Base-by-base conservation (phyloP, 352 stramenopile species). In the Pythium chondricola region DNA sequence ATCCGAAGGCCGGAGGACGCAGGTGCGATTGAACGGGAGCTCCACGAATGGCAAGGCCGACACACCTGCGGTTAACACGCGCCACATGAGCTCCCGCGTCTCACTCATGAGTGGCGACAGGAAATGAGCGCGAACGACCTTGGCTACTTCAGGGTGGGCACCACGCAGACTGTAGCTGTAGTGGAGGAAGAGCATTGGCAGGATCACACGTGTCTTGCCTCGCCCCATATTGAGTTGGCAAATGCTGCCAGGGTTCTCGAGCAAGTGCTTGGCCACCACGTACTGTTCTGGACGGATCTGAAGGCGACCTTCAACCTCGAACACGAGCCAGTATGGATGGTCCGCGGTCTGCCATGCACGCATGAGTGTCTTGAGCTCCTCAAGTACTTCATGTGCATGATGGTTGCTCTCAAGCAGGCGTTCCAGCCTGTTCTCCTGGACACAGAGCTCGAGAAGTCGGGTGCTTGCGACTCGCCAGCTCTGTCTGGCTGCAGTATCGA, bases 211-310 rank as follows among this genome's bases (percentile, higher is more conserved):
- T 16, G 82, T 95, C 63, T 95, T 94, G n/a, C 85, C 85, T 21
- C 79, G 59, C 0, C 84, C 86, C 83, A 95, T 95, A 49, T 94
- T 94, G 6, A 96, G 65, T 47, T 96, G 82, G 11, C 78, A 85
- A 10, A 94, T 73, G 3, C 74, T 66, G 25, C 77, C 69, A 9
- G 70, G 69, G 11, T 74, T 59, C 8, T 83, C 38, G 29, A 95
- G 76, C 18, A 96, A 56, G 37, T 95, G 77, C n/a, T 69, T 48
- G 10, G 79, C 71, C 21, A 94, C 67, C 3, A 83, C 59, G 44
- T 73, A 90, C 50, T 96, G 83, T 27, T 90, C 78, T 16, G 69
- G 74, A 0, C 82, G 71, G 21, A 95, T 96, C 52, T 91, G 77
- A 14, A 96, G 44, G 14, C 58, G 30, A 6, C 74, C 73, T 67